These are phyloP conservation scores for Phragmites australis DNA, from an alignment of 176 grass and related monocot genomes.

Conservation along the genomic window DNA sequence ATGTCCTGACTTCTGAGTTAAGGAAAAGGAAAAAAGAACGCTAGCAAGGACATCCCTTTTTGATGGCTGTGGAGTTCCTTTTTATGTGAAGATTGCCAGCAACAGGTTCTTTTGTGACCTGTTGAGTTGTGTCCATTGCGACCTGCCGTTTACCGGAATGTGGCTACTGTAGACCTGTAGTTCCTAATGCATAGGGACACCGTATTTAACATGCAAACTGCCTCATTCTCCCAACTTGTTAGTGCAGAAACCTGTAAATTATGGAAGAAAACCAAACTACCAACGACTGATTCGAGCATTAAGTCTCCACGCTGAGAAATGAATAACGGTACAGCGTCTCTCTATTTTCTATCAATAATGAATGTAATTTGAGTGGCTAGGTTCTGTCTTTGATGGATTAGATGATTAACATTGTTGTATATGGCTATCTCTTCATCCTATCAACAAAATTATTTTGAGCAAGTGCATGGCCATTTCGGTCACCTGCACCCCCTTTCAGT, in stretches of 20 bases:
- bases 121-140: constrained; percentile 2
- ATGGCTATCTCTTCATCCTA: not conserved
- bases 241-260: not conserved
- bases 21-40: constrained; percentile 5
- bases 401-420: not conserved
- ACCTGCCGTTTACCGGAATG: not conserved
- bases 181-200: not conserved
- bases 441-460: not conserved
- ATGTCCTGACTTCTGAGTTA: not conserved
- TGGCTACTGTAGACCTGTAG: not conserved
- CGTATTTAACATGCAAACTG: not conserved
- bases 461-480: not conserved
- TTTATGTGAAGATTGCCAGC: not conserved
- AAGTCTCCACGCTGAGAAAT: not conserved
- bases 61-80: not conserved
- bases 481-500: not conserved
- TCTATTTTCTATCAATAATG: not conserved
- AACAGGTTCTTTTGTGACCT: not conserved
- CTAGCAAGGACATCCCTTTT: not conserved
- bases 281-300: not conserved
- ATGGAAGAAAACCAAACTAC: not conserved
- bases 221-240: not conserved
- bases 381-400: not conserved
- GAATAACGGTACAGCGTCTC: no score
- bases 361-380: not conserved